A percentile compares a stretch with the other conserved stretches of the same genome.
These are phyloP conservation scores for Lecanicillium sp. DNA, from an alignment of 2,329 filamentous ascomycete genomes.

Conservation along the genomic window DNA sequence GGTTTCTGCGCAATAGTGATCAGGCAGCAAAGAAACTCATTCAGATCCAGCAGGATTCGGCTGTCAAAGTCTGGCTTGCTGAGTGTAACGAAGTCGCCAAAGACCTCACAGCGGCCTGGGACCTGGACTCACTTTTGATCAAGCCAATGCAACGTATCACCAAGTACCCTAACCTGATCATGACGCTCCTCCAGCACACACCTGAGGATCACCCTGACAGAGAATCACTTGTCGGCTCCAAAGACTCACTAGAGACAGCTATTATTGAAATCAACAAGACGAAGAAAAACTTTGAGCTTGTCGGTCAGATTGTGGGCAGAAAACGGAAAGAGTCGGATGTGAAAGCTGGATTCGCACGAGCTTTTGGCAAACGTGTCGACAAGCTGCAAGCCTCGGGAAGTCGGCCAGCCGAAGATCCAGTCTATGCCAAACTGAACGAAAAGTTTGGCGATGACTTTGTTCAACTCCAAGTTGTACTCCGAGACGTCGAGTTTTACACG, in stretches of 20 bases:
- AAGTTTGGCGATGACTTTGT: conserved; percentile 90
- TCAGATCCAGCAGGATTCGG: conserved; percentile 53
- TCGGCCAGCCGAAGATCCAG: conserved; percentile 65
- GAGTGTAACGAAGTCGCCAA: conserved; percentile 90
- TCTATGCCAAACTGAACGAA: conserved; percentile 73
- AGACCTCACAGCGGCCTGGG: conserved; percentile 90
- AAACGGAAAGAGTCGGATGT: conserved; percentile 87
- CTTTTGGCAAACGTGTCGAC: conserved; percentile 81
- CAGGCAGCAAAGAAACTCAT: conserved; percentile 52
- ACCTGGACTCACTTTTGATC: conserved; percentile 89
- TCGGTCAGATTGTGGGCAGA: conserved; percentile 78
- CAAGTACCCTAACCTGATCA: conserved; percentile 84
- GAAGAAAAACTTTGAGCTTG: conserved; percentile 88
- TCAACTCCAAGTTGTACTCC: conserved; percentile 81
- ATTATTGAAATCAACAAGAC: conserved; percentile 87
- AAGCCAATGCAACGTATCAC: conserved; percentile 93
- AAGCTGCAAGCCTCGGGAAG: conserved; percentile 62
- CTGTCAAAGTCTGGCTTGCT: conserved; percentile 75
- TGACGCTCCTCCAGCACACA: conserved; percentile 71
- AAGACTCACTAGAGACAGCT: conserved; percentile 51
- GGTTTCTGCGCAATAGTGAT: conserved; percentile 56
- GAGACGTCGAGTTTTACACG: conserved; percentile 90
- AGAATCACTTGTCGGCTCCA: conserved; percentile 47
- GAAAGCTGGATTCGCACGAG: conserved; percentile 74
- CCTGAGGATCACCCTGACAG: conserved; percentile 78